Evolutionary conservation across 2,329 filamentous ascomycete genomes (phyloP).

Genomic region (Dactylellina cionopaga): DNA sequence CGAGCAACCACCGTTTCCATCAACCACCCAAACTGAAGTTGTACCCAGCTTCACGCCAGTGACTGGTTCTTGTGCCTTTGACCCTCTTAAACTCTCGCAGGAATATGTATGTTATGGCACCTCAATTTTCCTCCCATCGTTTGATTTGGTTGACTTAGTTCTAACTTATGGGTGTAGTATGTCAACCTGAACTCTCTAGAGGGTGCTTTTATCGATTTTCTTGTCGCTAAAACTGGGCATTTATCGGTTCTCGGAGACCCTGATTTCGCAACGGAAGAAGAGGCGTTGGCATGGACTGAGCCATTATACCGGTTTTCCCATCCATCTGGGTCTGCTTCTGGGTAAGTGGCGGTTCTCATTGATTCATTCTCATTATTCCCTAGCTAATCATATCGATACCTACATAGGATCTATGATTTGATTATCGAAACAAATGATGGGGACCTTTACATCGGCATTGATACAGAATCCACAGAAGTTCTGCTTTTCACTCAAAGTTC

Average conservation of each 20-base stretch:
- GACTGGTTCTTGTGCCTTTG: neutral
- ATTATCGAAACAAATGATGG: conserved; percentile 2
- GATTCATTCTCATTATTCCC: neutral
- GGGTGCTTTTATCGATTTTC: neutral
- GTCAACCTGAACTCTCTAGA: neutral
- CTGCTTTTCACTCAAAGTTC: neutral
- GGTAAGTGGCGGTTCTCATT: neutral
- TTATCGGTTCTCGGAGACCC: neutral
- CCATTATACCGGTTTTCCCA: conserved; percentile 6
- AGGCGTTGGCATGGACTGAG: neutral
- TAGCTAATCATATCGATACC: neutral
- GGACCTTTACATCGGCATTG: neutral
- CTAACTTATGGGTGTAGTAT: neutral
- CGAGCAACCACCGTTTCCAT: conserved; percentile 4
- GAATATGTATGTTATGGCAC: neutral
- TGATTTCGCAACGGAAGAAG: conserved; percentile 14
- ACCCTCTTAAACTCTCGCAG: neutral
- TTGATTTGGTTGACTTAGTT: neutral
- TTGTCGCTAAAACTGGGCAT: neutral
- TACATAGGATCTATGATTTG: neutral
- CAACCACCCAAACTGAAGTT: neutral
- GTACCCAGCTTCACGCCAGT: neutral
- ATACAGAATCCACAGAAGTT: neutral
- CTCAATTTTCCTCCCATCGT: neutral
- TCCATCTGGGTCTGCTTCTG: neutral